Conservation (phyloP, 441 rosid species). For the Theobroma grandiflorum region DNA sequence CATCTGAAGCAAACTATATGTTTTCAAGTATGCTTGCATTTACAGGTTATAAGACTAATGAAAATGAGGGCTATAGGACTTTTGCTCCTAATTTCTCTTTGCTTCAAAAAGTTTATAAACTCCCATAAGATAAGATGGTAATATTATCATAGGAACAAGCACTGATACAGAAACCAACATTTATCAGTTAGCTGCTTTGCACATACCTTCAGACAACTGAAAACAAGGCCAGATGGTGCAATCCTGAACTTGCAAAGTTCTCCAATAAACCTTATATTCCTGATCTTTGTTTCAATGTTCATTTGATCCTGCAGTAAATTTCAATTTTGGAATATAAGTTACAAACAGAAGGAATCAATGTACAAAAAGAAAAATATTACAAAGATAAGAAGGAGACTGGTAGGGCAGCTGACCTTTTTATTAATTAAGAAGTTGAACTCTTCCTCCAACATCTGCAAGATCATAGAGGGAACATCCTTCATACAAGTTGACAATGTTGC, state of each 20-base stretch:
- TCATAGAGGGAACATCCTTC: conserved; percentile 93
- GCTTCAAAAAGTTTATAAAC: conserved; percentile 11
- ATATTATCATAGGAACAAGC: conserved; percentile 4
- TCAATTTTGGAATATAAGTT: conserved; percentile 27
- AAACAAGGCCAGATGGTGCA: conserved; percentile 85
- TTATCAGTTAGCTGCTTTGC: conserved; percentile 13
- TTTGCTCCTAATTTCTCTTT: conserved; percentile 9
- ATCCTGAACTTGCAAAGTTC: conserved; percentile 98
- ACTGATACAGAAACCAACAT: conserved; percentile 10
- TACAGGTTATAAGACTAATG: background rate
- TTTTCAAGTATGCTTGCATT: background rate
- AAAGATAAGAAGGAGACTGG: background rate
- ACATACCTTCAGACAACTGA: conserved; percentile 95
- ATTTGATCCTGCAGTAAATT: conserved; percentile 91
- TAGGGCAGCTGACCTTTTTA: conserved; percentile 72
- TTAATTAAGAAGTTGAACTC: conserved; percentile 95
- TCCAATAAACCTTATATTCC: conserved; percentile 97
- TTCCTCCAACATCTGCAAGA: conserved; percentile 97
- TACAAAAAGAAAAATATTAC: background rate
- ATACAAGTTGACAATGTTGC: conserved; percentile 93
- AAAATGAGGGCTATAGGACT: conserved; percentile 19
- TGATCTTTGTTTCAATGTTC: conserved; percentile 98
- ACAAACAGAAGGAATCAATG: background rate
- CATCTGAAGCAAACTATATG: background rate
- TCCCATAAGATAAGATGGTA: background rate